Conservation (phyloP, 345 rosid species). For the Ailanthus altissimus region DNA sequence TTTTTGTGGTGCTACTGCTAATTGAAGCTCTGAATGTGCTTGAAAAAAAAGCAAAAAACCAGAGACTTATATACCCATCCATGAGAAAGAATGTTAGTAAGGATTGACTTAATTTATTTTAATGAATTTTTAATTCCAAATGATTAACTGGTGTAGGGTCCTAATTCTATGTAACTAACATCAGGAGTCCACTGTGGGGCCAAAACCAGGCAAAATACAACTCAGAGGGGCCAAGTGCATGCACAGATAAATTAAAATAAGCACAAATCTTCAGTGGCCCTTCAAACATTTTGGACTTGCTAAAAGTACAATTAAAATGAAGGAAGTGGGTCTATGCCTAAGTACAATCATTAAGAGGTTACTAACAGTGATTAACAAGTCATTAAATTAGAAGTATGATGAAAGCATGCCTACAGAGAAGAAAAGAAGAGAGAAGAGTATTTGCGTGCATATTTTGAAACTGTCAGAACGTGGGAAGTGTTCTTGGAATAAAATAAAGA, state of each 20-base stretch:
- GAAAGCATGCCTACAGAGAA: constrained; percentile 18
- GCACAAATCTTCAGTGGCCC: constrained; percentile 7
- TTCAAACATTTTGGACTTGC: constrained; percentile 26
- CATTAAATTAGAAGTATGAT: not conserved
- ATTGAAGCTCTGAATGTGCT: constrained; percentile 19
- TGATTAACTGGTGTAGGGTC: constrained; percentile 38
- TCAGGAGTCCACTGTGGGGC: constrained; percentile 52
- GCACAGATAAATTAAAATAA: constrained; percentile 39
- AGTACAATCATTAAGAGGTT: constrained; percentile 29
- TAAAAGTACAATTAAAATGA: constrained; percentile 24
- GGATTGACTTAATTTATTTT: constrained; percentile 43
- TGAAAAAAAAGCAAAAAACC: constrained; percentile 26
- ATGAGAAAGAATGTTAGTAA: constrained; percentile 29
- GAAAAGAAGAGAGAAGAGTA: constrained; percentile 14
- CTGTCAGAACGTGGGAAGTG: constrained; percentile 48
- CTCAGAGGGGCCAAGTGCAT: constrained; percentile 49
- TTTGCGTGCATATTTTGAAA: constrained; percentile 10
- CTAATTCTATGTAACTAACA: constrained; percentile 38
- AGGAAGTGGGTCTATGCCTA: constrained; percentile 13
- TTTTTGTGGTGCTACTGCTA: constrained; percentile 1
- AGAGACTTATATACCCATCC: constrained; percentile 39
- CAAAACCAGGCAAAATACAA: constrained; percentile 53
- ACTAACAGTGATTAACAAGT: constrained; percentile 21
- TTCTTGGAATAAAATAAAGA: constrained; percentile 29
- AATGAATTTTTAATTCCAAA: constrained; percentile 29